Evolutionary conservation across 2,329 filamentous ascomycete species (phyloP).

Genomic region (Fusarium fujikuroi): DNA sequence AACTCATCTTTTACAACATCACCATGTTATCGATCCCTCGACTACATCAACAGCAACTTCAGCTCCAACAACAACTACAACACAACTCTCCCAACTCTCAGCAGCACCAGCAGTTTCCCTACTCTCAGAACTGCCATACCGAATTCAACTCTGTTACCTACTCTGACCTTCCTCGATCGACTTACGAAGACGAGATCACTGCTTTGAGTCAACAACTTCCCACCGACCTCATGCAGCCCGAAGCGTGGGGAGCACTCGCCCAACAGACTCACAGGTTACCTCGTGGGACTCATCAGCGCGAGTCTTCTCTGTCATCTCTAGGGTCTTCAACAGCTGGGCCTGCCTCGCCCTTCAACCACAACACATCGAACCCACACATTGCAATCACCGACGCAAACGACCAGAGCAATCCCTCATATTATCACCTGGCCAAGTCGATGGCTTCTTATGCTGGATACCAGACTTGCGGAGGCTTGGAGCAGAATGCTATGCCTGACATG

Average conservation of each 20-base stretch:
- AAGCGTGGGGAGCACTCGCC: constrained; percentile 53
- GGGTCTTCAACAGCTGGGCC: constrained; percentile 68
- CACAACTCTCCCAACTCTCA: constrained; percentile 40
- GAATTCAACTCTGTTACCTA: constrained; percentile 33
- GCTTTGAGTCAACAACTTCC: constrained; percentile 41
- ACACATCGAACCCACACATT: constrained; percentile 68
- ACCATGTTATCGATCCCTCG: constrained; percentile 48
- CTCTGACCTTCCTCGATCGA: constrained; percentile 32
- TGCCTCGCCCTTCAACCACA: constrained; percentile 66
- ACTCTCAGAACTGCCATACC: constrained; percentile 30
- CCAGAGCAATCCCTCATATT: constrained; percentile 54
- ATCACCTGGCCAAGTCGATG: constrained; percentile 60
- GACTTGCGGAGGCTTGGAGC: constrained; percentile 47
- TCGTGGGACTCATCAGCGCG: constrained; percentile 64
- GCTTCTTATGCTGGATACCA: constrained; percentile 57
- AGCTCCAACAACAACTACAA: constrained; percentile 44
- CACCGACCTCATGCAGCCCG: constrained; percentile 54
- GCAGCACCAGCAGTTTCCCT: constrained; percentile 35
- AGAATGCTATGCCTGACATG: constrained; percentile 51
- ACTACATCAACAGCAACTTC: constrained; percentile 42
- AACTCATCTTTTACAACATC: constrained; percentile 29
- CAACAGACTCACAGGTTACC: constrained; percentile 53
- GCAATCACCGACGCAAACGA: constrained; percentile 63
- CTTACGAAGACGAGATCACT: constrained; percentile 42
- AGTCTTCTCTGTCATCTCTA: constrained; percentile 70